Evolutionary conservation across 805 yeast genomes (phyloP).

Genomic region (Groenewaldozyma tartarivorans): DNA sequence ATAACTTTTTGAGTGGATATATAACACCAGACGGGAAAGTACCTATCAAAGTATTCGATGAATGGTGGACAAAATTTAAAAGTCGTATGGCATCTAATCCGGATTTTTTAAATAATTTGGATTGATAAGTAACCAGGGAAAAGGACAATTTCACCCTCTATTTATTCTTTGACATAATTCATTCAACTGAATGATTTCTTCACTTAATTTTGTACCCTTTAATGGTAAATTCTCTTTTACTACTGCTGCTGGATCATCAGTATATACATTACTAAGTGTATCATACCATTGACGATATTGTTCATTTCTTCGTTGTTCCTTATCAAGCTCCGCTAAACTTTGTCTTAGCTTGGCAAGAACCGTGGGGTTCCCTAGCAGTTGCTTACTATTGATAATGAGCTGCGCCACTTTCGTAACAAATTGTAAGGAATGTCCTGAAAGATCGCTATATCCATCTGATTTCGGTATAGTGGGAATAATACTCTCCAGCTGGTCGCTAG

Average conservation of each 20-base stretch:
- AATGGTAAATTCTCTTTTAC: too few relatives aligned
- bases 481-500: too few relatives aligned
- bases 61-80: slow-evolving; percentile 90
- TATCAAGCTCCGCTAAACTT: not conserved
- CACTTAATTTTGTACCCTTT: not conserved
- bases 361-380: not conserved
- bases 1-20: slow-evolving; percentile 83
- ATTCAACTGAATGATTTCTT: not conserved
- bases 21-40: slow-evolving; percentile 73
- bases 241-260: not conserved
- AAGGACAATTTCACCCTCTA: too few relatives aligned
- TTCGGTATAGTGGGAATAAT: too few relatives aligned
- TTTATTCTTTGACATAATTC: not conserved
- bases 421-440: not conserved
- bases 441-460: not conserved
- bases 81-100: slow-evolving; percentile 71
- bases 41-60: slow-evolving; percentile 77
- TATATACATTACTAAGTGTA: too few relatives aligned
- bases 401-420: not conserved
- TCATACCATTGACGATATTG: not conserved
- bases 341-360: not conserved
- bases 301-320: not conserved
- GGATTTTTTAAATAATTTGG: slow-evolving; percentile 52
- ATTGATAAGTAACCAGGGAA: slow-evolving; percentile 12
- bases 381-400: not conserved